These are phyloP conservation scores for Penium margaritaceum DNA, from an alignment of 139 green algal genomes.

Conservation along the genomic window DNA sequence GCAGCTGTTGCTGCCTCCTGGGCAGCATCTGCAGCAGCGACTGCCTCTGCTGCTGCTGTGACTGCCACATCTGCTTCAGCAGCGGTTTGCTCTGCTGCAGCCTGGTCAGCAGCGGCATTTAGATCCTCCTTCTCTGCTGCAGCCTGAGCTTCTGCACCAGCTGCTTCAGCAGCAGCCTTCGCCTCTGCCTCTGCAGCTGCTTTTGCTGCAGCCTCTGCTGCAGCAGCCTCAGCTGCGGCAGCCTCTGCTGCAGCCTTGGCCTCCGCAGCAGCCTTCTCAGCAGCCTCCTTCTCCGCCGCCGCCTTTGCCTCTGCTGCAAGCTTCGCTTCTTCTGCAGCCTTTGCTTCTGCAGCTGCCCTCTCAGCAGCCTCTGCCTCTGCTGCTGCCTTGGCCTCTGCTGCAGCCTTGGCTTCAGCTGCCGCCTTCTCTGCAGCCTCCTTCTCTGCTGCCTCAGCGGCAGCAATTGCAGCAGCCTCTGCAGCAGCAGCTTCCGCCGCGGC, in stretches of 20 bases:
- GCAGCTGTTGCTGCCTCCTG: neutral
- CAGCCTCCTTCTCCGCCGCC: neutral
- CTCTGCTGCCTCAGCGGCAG: neutral
- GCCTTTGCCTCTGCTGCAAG: constrained; percentile 8
- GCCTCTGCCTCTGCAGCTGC: constrained; percentile 9
- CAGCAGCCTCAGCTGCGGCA: constrained; percentile 5
- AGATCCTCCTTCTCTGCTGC: neutral
- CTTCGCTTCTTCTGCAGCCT: neutral
- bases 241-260: neutral
- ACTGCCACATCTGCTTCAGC: neutral
- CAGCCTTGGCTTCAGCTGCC: constrained; percentile 9
- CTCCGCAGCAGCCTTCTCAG: neutral
- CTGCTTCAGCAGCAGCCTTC: neutral
- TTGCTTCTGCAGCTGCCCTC: neutral
- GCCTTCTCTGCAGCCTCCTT: neutral
- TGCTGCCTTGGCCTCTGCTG: neutral
- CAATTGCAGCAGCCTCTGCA: constrained; percentile 3
- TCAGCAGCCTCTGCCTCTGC: neutral
- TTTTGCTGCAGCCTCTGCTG: constrained; percentile 4
- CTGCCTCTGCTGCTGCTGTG: neutral
- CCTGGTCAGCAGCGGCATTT: neutral
- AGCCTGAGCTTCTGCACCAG: constrained; percentile 4
- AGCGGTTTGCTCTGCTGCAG: neutral
- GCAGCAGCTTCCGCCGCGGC: neutral
- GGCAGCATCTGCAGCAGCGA: constrained; percentile 16